A percentile compares a stretch with the other conserved stretches of the same genome.
phyloP scores from a whole-genome alignment of 2,329 filamentous ascomycete species.

The Penicillium sclerotigenum region DNA sequence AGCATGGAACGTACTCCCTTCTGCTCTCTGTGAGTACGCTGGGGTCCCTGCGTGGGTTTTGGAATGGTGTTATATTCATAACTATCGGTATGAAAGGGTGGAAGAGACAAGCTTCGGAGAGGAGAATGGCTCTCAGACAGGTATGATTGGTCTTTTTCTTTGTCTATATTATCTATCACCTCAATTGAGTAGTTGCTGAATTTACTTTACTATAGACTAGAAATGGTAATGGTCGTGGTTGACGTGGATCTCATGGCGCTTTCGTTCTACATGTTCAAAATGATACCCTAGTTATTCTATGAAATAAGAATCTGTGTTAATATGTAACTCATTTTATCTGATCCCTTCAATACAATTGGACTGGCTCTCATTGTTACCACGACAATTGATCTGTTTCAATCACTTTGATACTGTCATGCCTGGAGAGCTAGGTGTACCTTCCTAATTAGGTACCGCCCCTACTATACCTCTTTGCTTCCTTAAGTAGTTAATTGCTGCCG shows the following conservation, averaged over 20 bases:
- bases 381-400: too few species aligned
- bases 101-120: slow-evolving; percentile 11
- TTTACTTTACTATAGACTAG: not conserved
- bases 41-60: slow-evolving; percentile 39
- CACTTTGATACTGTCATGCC: too few species aligned
- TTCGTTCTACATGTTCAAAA: not conserved
- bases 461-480: too few species aligned
- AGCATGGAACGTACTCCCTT: slow-evolving; percentile 29
- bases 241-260: not conserved
- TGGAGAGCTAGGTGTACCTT: too few species aligned
- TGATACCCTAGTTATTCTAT: not conserved
- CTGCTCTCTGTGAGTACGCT: slow-evolving; percentile 34
- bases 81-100: slow-evolving; percentile 38
- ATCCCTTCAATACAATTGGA: too few species aligned
- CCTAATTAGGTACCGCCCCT: too few species aligned
- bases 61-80: slow-evolving; percentile 41
- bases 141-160: not conserved
- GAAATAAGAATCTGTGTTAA: not conserved
- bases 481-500: too few species aligned
- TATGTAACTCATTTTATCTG: not conserved
- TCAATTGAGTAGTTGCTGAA: not conserved
- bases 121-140: not conserved
- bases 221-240: not conserved
- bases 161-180: not conserved
- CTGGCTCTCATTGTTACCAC: too few species aligned